phyloP scores from a whole-genome alignment of 2,329 filamentous ascomycete species.

The Aureobasidium sp. region DNA sequence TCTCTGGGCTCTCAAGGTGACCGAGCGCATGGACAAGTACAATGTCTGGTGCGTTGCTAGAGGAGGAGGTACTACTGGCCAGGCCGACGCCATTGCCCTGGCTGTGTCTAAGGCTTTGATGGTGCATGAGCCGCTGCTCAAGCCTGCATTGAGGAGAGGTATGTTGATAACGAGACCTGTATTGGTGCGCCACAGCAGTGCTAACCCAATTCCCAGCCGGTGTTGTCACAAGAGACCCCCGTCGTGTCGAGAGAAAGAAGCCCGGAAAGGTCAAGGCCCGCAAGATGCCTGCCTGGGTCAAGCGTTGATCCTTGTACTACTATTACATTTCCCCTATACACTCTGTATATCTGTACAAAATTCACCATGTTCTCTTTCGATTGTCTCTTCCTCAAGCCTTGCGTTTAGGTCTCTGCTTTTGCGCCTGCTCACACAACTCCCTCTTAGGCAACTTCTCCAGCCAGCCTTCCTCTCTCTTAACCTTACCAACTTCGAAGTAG shows the following conservation, averaged over 20 bases:
- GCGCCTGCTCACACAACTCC: constrained; percentile 64
- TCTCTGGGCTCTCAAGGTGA: constrained; percentile 80
- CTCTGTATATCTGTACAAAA: constrained; percentile 13
- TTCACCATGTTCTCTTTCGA: background rate
- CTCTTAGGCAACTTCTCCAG: constrained; percentile 52
- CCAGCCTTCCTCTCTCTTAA: constrained; percentile 57
- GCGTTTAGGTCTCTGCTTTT: constrained; percentile 55
- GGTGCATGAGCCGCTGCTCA: constrained; percentile 87
- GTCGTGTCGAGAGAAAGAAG: constrained; percentile 97
- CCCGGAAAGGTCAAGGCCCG: constrained; percentile 90
- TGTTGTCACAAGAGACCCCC: constrained; percentile 81
- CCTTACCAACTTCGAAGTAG: constrained; percentile 72
- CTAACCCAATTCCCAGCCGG: constrained; percentile 62
- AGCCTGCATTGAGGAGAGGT: constrained; percentile 83
- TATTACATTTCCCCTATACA: background rate
- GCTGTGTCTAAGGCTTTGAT: constrained; percentile 82
- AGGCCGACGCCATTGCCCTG: constrained; percentile 89
- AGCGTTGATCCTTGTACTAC: constrained; percentile 46
- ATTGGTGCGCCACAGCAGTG: constrained; percentile 21
- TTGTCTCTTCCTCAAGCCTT: background rate
- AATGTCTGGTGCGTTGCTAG: constrained; percentile 83
- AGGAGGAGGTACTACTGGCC: constrained; percentile 87
- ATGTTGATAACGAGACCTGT: constrained; percentile 36
- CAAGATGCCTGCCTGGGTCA: constrained; percentile 98
- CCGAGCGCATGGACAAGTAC: constrained; percentile 85